These are phyloP conservation scores for Ustilago trichophora DNA, from an alignment of 1,284 basidiomycete species.

Conservation along the genomic window DNA sequence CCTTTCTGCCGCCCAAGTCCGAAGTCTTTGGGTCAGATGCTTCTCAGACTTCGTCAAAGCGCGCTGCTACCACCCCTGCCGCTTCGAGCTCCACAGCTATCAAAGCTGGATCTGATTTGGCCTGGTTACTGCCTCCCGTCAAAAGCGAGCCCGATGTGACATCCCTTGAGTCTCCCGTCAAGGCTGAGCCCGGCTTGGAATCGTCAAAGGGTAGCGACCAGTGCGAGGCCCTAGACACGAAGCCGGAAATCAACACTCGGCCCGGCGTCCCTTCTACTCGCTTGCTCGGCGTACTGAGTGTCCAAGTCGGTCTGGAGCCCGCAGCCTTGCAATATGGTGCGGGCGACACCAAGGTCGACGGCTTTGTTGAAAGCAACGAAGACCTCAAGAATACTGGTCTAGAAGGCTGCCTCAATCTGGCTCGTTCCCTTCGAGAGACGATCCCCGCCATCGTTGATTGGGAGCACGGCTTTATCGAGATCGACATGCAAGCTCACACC, in stretches of 20 bases:
- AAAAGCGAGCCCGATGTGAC: no score
- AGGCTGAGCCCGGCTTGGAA: background rate
- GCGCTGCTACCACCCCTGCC: no score
- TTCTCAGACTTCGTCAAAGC: background rate
- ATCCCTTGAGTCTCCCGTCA: no score
- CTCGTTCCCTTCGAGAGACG: conserved; percentile 19
- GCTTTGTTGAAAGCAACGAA: conserved; percentile 26
- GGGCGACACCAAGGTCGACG: conserved; percentile 20
- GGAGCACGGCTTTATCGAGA: conserved; percentile 29
- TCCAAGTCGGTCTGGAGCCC: conserved; percentile 45
- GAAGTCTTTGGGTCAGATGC: conserved; percentile 20
- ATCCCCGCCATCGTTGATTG: conserved; percentile 41
- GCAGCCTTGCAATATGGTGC: conserved; percentile 35
- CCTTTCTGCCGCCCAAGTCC: conserved; percentile 29
- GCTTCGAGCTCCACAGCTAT: no score
- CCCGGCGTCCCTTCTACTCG: conserved; percentile 15
- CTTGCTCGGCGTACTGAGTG: conserved; percentile 22
- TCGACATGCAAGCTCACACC: conserved; percentile 17
- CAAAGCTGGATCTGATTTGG: no score
- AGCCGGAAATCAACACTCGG: no score
- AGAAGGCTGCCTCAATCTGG: conserved; percentile 21
- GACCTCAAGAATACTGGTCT: conserved; percentile 30
- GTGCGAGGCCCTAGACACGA: no score
- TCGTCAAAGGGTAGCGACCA: background rate
- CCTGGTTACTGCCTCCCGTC: no score